Conservation (phyloP, 805 yeast genomes). For the Lipomyces orientalis region DNA sequence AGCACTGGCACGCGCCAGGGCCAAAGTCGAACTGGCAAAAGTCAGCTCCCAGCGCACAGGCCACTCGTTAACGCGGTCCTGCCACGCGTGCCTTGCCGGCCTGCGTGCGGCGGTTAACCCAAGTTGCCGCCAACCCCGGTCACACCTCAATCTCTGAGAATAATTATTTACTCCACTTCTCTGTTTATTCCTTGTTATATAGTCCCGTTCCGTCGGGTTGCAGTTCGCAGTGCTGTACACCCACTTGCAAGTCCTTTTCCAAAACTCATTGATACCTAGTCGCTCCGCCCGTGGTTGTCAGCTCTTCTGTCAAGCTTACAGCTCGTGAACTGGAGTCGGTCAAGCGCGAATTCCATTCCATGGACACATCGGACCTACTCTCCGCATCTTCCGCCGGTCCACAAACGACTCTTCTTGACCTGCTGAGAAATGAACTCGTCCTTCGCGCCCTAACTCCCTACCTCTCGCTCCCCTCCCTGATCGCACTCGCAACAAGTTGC, state of each 20-base stretch:
- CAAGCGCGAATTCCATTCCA: background rate
- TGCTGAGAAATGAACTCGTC: slow-evolving; percentile 27
- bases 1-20: background rate
- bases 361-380: background rate
- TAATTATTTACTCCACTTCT: too few species aligned
- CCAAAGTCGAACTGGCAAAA: background rate
- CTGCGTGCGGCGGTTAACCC: too few species aligned
- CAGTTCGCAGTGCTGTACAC: too few species aligned
- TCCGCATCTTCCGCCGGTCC: background rate
- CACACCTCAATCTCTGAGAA: too few species aligned
- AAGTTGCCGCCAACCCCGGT: too few species aligned
- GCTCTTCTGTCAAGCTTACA: too few species aligned
- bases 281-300: too few species aligned
- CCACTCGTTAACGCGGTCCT: background rate
- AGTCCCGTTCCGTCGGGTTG: too few species aligned
- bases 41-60: background rate
- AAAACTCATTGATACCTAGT: too few species aligned
- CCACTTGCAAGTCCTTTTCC: too few species aligned
- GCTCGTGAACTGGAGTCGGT: too few species aligned
- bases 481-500: slow-evolving; percentile 23
- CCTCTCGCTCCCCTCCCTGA: slow-evolving; percentile 18
- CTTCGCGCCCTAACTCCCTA: slow-evolving; percentile 32
- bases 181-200: too few species aligned
- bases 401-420: slow-evolving; percentile 8
- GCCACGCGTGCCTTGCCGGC: background rate